Conservation (phyloP, 371 early-diverging fungal species). For the Spraguea lophii region DNA sequence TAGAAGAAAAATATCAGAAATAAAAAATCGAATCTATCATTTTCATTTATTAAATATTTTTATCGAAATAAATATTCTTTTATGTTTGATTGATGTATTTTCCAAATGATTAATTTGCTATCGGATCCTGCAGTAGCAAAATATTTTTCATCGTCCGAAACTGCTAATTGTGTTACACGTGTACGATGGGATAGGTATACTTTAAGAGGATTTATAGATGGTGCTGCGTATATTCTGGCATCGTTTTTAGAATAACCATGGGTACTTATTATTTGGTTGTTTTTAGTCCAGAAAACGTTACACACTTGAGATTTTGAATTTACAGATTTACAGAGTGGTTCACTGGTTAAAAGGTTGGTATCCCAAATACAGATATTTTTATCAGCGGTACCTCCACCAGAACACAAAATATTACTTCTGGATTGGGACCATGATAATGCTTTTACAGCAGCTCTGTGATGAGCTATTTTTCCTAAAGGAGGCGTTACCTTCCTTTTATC, state of each 20-base stretch:
- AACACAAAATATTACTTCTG: constrained; percentile 21
- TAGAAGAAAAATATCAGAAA: too few relatives aligned
- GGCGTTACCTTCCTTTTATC: constrained; percentile 20
- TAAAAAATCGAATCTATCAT: constrained; percentile 8
- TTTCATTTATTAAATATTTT: background rate
- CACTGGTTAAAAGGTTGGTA: background rate
- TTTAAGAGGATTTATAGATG: constrained; percentile 10
- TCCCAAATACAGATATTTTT: constrained; percentile 44
- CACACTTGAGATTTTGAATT: constrained; percentile 43
- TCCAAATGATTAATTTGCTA: constrained; percentile 42
- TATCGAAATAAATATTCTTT: constrained; percentile 3
- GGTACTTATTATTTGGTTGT: constrained; percentile 36
- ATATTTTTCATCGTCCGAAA: constrained; percentile 37
- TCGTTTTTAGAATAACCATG: constrained; percentile 48
- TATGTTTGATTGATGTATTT: constrained; percentile 17
- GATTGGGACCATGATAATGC: constrained; percentile 37
- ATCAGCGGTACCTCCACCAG: constrained; percentile 47
- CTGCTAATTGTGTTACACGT: constrained; percentile 46
- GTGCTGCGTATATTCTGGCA: constrained; percentile 20
- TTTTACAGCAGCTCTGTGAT: constrained; percentile 46
- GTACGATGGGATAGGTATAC: constrained; percentile 39
- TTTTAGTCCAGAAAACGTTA: constrained; percentile 41
- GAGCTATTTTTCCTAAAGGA: constrained; percentile 5
- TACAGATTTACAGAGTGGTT: constrained; percentile 15
- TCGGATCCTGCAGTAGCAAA: constrained; percentile 45